Conservation (phyloP, 2,329 filamentous ascomycete species). For the Alternaria ethzedia region DNA sequence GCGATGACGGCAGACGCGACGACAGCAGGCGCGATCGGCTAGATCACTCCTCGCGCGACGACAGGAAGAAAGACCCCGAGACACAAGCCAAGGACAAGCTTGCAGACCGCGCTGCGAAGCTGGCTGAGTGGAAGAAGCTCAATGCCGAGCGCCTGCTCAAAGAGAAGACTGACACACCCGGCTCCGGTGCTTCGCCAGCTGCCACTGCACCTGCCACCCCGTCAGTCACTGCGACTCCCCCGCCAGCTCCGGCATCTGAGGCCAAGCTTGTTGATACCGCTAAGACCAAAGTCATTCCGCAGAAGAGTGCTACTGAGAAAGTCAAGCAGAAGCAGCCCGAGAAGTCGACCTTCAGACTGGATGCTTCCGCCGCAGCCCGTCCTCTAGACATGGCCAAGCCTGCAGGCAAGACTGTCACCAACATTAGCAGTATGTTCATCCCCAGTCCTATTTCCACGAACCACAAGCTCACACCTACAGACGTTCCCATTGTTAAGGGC, state of each 20-base stretch:
- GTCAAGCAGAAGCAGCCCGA: conserved; percentile 61
- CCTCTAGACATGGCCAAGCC: conserved; percentile 35
- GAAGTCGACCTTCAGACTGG: conserved; percentile 49
- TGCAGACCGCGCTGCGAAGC: conserved; percentile 32
- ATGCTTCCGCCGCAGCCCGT: conserved; percentile 38
- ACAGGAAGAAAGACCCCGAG: conserved; percentile 62
- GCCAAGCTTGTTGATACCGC: conserved; percentile 56
- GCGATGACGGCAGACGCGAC: neutral
- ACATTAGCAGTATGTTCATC: conserved; percentile 21
- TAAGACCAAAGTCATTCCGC: conserved; percentile 77
- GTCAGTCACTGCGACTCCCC: conserved; percentile 46
- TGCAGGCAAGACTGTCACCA: conserved; percentile 32
- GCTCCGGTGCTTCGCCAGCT: conserved; percentile 59
- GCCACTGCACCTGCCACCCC: conserved; percentile 74
- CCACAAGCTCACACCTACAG: conserved; percentile 29
- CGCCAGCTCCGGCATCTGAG: conserved; percentile 25
- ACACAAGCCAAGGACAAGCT: conserved; percentile 33
- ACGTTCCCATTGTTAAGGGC: conserved; percentile 63
- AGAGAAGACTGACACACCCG: conserved; percentile 66
- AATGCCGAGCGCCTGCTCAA: conserved; percentile 60
- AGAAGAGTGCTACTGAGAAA: conserved; percentile 85
- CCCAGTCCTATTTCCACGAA: neutral
- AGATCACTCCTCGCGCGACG: conserved; percentile 55
- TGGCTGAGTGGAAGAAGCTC: conserved; percentile 86
- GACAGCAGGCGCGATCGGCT: conserved; percentile 28